Evolutionary conservation across 352 stramenopile species (phyloP).

Genomic region (Globisporangium orthogonon): DNA sequence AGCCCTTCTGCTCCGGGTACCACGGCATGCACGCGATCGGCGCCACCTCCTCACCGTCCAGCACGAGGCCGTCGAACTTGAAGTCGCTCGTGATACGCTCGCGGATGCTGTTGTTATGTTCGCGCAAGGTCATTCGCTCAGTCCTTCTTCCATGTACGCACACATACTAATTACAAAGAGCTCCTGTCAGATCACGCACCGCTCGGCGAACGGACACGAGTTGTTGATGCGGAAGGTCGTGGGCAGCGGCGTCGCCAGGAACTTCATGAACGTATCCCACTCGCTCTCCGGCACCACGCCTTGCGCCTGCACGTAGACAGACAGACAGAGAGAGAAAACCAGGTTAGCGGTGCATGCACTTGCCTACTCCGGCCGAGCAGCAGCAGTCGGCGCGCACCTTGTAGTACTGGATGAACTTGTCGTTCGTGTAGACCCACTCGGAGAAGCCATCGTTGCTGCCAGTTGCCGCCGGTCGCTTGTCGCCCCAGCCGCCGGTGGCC

Average conservation of each 20-base stretch:
- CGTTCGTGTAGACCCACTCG: slow-evolving; percentile 87
- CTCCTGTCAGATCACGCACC: slow-evolving; percentile 23
- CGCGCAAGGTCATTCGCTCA: slow-evolving; percentile 3
- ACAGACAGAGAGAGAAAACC: not conserved
- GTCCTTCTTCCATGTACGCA: not conserved
- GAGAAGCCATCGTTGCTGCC: slow-evolving; percentile 50
- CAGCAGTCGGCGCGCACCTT: slow-evolving; percentile 20
- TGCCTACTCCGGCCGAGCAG: not conserved
- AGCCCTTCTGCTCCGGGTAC: slow-evolving; percentile 87
- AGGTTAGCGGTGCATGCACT: too few species aligned
- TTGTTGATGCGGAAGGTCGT: slow-evolving; percentile 93
- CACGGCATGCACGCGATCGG: slow-evolving; percentile 84
- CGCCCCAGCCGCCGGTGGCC: slow-evolving; percentile 18
- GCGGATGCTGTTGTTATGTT: slow-evolving; percentile 74
- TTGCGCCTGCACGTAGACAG: slow-evolving; percentile 53
- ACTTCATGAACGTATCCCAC: slow-evolving; percentile 89
- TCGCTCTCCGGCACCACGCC: slow-evolving; percentile 74
- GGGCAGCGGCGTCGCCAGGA: slow-evolving; percentile 83
- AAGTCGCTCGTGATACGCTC: slow-evolving; percentile 81
- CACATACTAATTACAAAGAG: not conserved
- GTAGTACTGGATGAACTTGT: slow-evolving; percentile 84
- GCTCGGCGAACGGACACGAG: slow-evolving; percentile 77
- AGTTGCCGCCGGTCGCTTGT: slow-evolving; percentile 42
- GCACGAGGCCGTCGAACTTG: slow-evolving; percentile 78
- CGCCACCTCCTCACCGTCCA: slow-evolving; percentile 75